These are phyloP conservation scores for Phaeosphaeriaceae sp. DNA, from an alignment of 2,329 filamentous ascomycete species.

Conservation along the genomic window DNA sequence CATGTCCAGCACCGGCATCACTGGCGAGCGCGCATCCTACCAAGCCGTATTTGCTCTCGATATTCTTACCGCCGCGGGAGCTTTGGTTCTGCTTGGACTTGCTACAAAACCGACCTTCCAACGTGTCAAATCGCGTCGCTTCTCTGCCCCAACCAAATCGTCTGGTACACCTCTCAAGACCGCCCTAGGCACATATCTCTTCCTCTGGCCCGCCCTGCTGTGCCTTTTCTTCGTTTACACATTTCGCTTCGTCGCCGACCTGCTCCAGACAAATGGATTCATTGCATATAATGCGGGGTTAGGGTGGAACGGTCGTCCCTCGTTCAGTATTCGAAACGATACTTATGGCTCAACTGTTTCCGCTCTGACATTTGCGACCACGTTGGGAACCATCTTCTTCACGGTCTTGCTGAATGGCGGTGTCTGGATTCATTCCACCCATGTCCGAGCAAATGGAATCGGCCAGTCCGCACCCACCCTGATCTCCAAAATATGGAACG, in stretches of 20 bases:
- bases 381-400: constrained; percentile 6
- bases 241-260: constrained; percentile 8
- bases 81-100: constrained; percentile 4
- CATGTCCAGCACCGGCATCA: constrained; percentile 9
- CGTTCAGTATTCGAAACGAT: background rate
- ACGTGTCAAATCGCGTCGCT: constrained; percentile 4
- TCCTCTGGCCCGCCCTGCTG: constrained; percentile 7
- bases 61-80: constrained; percentile 1
- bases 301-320: constrained; percentile 5
- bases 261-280: constrained; percentile 5
- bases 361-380: constrained; percentile 4
- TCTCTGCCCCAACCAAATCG: constrained; percentile 2
- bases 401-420: constrained; percentile 9
- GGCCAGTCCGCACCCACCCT: constrained; percentile 4
- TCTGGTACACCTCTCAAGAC: constrained; percentile 6
- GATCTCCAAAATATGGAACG: constrained; percentile 6
- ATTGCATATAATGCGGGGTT: constrained; percentile 6
- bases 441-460: constrained; percentile 8
- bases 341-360: background rate
- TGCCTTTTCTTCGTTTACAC: constrained; percentile 10
- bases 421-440: constrained; percentile 8
- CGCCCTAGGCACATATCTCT: constrained; percentile 9
- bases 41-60: constrained; percentile 13
- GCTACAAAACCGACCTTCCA: constrained; percentile 7
- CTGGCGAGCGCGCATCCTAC: constrained; percentile 3